These are phyloP conservation scores for Dactylonectria estremocensis DNA, from an alignment of 2,329 filamentous ascomycete genomes.

Conservation along the genomic window DNA sequence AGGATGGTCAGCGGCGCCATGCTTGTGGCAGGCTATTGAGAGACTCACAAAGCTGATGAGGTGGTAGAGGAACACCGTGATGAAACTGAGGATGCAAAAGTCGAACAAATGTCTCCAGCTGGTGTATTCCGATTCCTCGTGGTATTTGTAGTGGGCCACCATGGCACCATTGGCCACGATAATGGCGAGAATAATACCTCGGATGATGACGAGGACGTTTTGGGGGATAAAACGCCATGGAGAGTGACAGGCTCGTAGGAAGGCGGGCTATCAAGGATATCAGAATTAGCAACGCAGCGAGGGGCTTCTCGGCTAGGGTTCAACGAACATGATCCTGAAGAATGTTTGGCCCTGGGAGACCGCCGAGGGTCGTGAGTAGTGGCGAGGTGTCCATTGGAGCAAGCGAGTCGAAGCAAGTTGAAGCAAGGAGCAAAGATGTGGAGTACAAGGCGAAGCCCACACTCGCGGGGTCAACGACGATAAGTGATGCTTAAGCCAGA, in stretches of 20 bases:
- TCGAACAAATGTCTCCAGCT: slow-evolving; percentile 63
- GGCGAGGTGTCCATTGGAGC: slow-evolving; percentile 53
- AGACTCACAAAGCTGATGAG: slow-evolving; percentile 62
- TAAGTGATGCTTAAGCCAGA: slow-evolving; percentile 27
- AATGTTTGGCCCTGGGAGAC: slow-evolving; percentile 52
- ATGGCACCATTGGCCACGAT: slow-evolving; percentile 59
- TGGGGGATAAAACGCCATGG: slow-evolving; percentile 65
- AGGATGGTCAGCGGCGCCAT: neutral
- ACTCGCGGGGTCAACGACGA: neutral
- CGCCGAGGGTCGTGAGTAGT: slow-evolving; percentile 50
- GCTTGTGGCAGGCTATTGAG: neutral
- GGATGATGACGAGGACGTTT: slow-evolving; percentile 60
- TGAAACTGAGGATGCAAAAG: slow-evolving; percentile 63
- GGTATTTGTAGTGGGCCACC: slow-evolving; percentile 63
- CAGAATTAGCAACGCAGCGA: slow-evolving; percentile 30
- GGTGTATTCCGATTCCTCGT: slow-evolving; percentile 56
- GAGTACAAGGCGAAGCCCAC: neutral
- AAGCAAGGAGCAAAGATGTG: slow-evolving; percentile 1
- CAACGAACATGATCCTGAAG: slow-evolving; percentile 55
- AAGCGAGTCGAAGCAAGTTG: neutral
- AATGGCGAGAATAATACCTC: slow-evolving; percentile 60
- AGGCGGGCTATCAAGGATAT: slow-evolving; percentile 60
- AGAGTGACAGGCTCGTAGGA: slow-evolving; percentile 67
- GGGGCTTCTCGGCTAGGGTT: neutral
- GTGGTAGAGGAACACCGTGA: slow-evolving; percentile 62